phyloP scores from a whole-genome alignment of 805 yeast species.

The Lachancea sp. region DNA sequence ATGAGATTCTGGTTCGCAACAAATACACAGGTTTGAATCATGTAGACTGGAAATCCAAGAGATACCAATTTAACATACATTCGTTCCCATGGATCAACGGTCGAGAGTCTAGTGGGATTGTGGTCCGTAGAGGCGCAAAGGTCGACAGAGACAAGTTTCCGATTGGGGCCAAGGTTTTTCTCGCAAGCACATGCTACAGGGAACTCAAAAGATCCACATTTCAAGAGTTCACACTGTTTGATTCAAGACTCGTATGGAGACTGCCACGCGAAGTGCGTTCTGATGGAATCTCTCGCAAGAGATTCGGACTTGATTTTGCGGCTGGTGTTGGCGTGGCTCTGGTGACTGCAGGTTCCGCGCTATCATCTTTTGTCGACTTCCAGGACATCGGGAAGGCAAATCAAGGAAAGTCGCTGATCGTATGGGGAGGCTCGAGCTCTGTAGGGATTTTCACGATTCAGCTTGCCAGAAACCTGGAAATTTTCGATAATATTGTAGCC shows the following conservation, averaged over 20 bases:
- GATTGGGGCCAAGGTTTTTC: constrained; percentile 36
- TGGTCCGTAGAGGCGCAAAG: constrained; percentile 32
- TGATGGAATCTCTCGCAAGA: constrained; percentile 2
- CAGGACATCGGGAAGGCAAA: constrained; percentile 13
- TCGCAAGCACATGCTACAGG: constrained; percentile 43
- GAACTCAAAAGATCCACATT: constrained; percentile 43
- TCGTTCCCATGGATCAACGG: constrained; percentile 48
- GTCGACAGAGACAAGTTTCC: constrained; percentile 26
- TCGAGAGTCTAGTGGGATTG: constrained; percentile 40
- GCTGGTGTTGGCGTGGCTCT: constrained; percentile 44
- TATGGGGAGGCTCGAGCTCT: constrained; percentile 48
- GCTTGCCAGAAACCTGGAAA: constrained; percentile 35
- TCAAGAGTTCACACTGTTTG: constrained; percentile 41
- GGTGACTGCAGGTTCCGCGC: constrained; percentile 38
- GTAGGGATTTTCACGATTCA: constrained; percentile 42
- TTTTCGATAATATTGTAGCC: constrained; percentile 35
- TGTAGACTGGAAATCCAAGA: constrained; percentile 45
- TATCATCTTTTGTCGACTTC: constrained; percentile 20
- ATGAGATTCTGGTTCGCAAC: constrained; percentile 30
- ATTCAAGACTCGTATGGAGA: constrained; percentile 41
- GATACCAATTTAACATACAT: constrained; percentile 40
- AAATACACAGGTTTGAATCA: constrained; percentile 41
- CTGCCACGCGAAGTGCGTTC: constrained; percentile 30
- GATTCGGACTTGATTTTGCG: constrained; percentile 33
- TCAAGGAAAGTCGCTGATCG: constrained; percentile 17